Evolutionary conservation across 2,329 filamentous ascomycete species (phyloP).

Genomic region (Leptosphaerulina australis): DNA sequence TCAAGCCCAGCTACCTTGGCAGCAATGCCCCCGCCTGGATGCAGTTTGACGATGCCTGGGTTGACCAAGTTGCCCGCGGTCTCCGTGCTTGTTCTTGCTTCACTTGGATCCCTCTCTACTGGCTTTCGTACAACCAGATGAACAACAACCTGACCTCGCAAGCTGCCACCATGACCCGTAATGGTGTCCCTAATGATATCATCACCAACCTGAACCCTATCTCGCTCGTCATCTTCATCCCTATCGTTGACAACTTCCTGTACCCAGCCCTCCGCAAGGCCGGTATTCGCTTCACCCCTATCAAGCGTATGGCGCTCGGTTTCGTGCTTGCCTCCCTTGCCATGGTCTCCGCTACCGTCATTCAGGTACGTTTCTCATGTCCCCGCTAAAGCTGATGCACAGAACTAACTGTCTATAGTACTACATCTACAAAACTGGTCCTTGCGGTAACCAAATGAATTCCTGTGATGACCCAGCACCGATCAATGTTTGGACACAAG

Average conservation of each 20-base stretch:
- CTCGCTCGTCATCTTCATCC: constrained; percentile 60
- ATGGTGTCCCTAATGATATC: constrained; percentile 62
- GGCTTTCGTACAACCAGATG: constrained; percentile 61
- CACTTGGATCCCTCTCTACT: constrained; percentile 60
- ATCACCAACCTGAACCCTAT: constrained; percentile 62
- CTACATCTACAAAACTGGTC: constrained; percentile 68
- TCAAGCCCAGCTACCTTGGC: constrained; percentile 69
- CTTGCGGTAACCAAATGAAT: constrained; percentile 65
- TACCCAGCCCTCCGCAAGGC: constrained; percentile 58
- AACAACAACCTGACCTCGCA: constrained; percentile 62
- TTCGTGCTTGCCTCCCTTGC: constrained; percentile 56
- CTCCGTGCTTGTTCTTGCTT: constrained; percentile 50
- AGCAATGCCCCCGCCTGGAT: constrained; percentile 70
- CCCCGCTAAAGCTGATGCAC: too few relatives aligned
- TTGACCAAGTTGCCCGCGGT: constrained; percentile 60
- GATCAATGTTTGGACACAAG: constrained; percentile 68
- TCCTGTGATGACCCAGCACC: constrained; percentile 59
- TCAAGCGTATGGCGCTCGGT: constrained; percentile 60
- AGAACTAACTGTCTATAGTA: too few relatives aligned
- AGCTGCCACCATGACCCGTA: constrained; percentile 59
- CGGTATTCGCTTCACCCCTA: constrained; percentile 58
- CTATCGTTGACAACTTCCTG: constrained; percentile 59
- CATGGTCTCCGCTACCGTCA: constrained; percentile 59
- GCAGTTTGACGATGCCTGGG: constrained; percentile 83
- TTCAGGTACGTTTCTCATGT: too few relatives aligned